Evolutionary conservation across 768 basidiomycete genomes (phyloP), one percentile per base, ranked within the genome.

Genomic region (Ramaria sp.): DNA sequence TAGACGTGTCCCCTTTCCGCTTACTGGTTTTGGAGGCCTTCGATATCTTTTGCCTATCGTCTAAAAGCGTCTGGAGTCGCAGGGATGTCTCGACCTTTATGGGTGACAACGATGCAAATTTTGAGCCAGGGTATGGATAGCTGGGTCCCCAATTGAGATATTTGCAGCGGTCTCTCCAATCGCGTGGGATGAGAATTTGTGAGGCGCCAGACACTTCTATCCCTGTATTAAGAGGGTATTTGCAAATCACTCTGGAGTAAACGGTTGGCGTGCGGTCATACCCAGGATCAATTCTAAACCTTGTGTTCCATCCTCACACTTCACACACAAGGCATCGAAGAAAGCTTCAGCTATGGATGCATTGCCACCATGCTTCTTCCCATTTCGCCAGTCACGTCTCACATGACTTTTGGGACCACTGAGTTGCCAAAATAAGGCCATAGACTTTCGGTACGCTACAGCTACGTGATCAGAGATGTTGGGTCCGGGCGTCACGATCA

Each of bases 341-440:
- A 56, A 10, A 15, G 19, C n/a, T 24, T 56, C 33, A 46, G 54
- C 43, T 9, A 56, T 27, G 7, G 6, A 4, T 34, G 33, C 30
- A 56, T 56, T 56, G 24, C 17, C 51, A 17, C 13, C 17, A 7
- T 4, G 13, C 24, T 52, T 27, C 5, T 27, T 39, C n/a, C 17
- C 15, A 11, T 27, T 34, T 22, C 37, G 33, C 54, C 54, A 56
- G 19, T 47, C 34, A 20, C 46, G 42, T 20, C 34, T 34, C 12
- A 56, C 30, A 37, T 56, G 41, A 37, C 54, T 56, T 20, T 56
- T 30, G 7, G 43, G 46, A 17, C 54, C 54, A 22, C 19, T 9
- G 43, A 56, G 54, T 33, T 56, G 54, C 54, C 54, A 56, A 37
- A 56, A 56, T 4, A n/a, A 31, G 17, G 46, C 41, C 54, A 52